Base-by-base conservation (phyloP, 1,139 yeast genomes). In the Meyerozyma smithsonii region DNA sequence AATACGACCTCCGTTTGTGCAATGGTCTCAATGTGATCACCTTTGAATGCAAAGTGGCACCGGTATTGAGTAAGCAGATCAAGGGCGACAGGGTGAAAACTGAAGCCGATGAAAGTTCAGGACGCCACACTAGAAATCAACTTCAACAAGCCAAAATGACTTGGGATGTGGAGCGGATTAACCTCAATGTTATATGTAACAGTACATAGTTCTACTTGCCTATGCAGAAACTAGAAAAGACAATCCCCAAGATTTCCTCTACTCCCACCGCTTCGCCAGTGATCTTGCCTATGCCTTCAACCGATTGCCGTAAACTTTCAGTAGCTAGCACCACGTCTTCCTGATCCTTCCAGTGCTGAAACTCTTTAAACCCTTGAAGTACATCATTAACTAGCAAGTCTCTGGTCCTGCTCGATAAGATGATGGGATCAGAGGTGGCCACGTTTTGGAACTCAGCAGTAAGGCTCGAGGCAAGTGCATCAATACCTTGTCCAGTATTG, bases 181-280 rank as follows among this genome's bases (percentile, higher is more conserved):
- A 64, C 3, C 61, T 72, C 39, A 30, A 30, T 30, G 34, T 30
- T 18, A 30, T 30, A 30, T 30, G 34, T 14, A 30, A 30, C 21
- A 30, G 34, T 18, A 30, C 21, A 11, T 30, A 30, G 34, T 5
- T 36, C 15, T 66, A 92, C 60, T 92, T 92, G 5, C 98, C 98
- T 34, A 92, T 88, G 59, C 98, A 92, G 56, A 92, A 94, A 47
- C 80, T 85, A 5, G 95, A 81, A 56, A 92, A 92, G 0, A 92
- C 95, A 3, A 86, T 92, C 0, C 94, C 97, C 8, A 94, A 65
- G 1, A 94, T 80, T 55, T 92, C 98, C 53, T 92, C 97, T 0
- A 90, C 74, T 0, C 95, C 96, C 11, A 92, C 80, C 0, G 89
- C 77, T 36, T 85, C 84, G 0, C 98, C 98, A 0, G 97, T 89